phyloP scores from a whole-genome alignment of 768 basidiomycete species.

The Nidularia sp. region DNA sequence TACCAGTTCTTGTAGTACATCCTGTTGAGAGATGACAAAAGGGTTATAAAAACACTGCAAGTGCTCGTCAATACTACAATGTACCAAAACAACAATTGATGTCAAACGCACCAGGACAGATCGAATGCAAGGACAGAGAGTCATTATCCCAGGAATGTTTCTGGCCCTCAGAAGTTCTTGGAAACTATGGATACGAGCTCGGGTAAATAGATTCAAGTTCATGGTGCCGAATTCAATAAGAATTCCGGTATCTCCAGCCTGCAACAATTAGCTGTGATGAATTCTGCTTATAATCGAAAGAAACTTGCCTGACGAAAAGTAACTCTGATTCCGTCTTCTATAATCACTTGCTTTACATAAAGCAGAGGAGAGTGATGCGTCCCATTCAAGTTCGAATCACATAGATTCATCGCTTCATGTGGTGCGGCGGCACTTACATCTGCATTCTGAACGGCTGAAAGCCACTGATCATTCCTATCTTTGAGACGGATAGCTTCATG shows the following conservation, averaged over 20 bases:
- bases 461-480: conserved; percentile 21
- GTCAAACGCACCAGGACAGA: conserved; percentile 46
- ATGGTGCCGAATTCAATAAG: conserved; percentile 60
- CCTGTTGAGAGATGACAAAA: conserved; percentile 30
- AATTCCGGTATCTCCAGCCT: conserved; percentile 65
- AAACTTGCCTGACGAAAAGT: neutral
- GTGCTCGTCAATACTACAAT: too few species aligned
- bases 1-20: conserved; percentile 38
- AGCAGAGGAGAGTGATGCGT: too few species aligned
- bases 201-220: conserved; percentile 45
- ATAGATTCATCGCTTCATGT: too few species aligned
- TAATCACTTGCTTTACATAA: too few species aligned
- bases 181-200: conserved; percentile 57
- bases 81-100: neutral
- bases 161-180: conserved; percentile 31
- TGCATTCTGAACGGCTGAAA: conserved; percentile 12
- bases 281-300: too few species aligned
- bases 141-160: conserved; percentile 29
- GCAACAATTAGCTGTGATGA: neutral
- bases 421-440: too few species aligned
- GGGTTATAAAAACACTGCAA: conserved; percentile 51
- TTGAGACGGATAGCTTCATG: conserved; percentile 25
- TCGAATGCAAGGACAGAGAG: conserved; percentile 49
- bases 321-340: neutral
- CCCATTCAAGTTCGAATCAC: too few species aligned